Percentiles rank a stretch among this genome's conserved stretches.
phyloP scores from a whole-genome alignment of 1,284 basidiomycete genomes.

The Trichosporon asahii region DNA sequence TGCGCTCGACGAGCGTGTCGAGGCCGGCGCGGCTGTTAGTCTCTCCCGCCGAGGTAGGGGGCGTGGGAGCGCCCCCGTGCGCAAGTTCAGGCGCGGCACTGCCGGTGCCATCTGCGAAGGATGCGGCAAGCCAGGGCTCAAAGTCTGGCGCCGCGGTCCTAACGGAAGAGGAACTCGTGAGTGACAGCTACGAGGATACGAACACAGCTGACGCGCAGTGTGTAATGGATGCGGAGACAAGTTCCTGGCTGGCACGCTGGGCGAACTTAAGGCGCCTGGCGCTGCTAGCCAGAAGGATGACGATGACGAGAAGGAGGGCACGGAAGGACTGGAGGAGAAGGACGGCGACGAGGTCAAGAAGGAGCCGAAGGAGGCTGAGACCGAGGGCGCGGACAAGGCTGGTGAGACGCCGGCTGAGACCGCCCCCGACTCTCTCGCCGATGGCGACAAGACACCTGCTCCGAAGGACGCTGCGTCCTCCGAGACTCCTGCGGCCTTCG shows the following conservation, averaged over 20 bases:
- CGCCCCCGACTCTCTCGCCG: neutral
- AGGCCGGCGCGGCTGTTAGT: constrained; percentile 30
- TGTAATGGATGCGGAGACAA: constrained; percentile 47
- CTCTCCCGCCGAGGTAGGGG: neutral
- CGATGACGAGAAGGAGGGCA: constrained; percentile 11
- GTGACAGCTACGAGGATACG: too few relatives aligned
- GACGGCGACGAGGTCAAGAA: constrained; percentile 7
- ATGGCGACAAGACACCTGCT: neutral
- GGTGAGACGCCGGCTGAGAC: neutral
- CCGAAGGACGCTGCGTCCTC: neutral
- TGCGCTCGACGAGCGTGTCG: constrained; percentile 44
- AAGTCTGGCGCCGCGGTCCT: constrained; percentile 47
- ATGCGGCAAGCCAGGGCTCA: constrained; percentile 34
- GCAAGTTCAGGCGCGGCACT: constrained; percentile 20
- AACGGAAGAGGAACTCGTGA: constrained; percentile 41
- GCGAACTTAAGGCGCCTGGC: constrained; percentile 38
- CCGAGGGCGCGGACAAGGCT: neutral
- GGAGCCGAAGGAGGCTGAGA: constrained; percentile 5
- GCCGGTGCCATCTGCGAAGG: constrained; percentile 41
- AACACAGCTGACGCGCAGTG: constrained; percentile 30
- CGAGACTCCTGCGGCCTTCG: neutral
- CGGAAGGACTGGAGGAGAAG: neutral
- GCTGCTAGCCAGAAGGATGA: constrained; percentile 23
- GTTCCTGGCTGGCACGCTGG: constrained; percentile 35
- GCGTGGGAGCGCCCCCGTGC: constrained; percentile 17